Conservation (phyloP, 345 rosid species). For the Dimocarpus longan region DNA sequence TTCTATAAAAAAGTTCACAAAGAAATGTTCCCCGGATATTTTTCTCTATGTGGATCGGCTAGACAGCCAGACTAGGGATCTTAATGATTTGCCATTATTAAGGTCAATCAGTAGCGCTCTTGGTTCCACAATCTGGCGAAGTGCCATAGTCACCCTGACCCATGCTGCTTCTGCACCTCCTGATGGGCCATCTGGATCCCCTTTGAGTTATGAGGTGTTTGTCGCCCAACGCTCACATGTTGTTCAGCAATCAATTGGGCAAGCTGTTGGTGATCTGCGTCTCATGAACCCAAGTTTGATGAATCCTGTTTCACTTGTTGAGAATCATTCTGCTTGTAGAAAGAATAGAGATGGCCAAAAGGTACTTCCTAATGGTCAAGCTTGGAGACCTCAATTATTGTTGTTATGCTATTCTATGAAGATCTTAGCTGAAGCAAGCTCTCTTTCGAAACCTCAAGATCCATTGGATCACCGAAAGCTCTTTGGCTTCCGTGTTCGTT, state of each 20-base stretch:
- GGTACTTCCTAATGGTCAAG: slow-evolving; percentile 90
- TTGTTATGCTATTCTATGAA: slow-evolving; percentile 81
- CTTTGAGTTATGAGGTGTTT: slow-evolving; percentile 86
- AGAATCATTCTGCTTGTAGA: slow-evolving; percentile 85
- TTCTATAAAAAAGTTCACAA: slow-evolving; percentile 64
- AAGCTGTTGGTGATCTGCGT: slow-evolving; percentile 89
- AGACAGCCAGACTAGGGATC: slow-evolving; percentile 82
- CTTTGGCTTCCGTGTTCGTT: slow-evolving; percentile 82
- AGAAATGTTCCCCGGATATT: slow-evolving; percentile 78
- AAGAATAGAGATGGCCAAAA: slow-evolving; percentile 87
- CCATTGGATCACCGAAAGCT: slow-evolving; percentile 76
- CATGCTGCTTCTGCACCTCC: slow-evolving; percentile 98
- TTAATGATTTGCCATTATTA: slow-evolving; percentile 79
- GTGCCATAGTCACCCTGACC: slow-evolving; percentile 82
- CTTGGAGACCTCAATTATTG: slow-evolving; percentile 86
- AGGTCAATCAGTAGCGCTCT: slow-evolving; percentile 65
- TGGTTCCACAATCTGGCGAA: slow-evolving; percentile 87
- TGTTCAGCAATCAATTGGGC: slow-evolving; percentile 92
- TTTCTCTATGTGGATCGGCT: slow-evolving; percentile 89
- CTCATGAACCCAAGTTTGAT: slow-evolving; percentile 88
- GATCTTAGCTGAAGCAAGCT: slow-evolving; percentile 78
- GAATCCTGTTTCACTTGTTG: slow-evolving; percentile 91
- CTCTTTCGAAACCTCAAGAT: slow-evolving; percentile 78
- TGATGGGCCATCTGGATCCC: slow-evolving; percentile 89
- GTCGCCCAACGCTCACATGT: slow-evolving; percentile 90